Evolutionary conservation across 2,329 filamentous ascomycete species (phyloP), one percentile per base, ranked within the genome.

Genomic region (Onygenales sp.): DNA sequence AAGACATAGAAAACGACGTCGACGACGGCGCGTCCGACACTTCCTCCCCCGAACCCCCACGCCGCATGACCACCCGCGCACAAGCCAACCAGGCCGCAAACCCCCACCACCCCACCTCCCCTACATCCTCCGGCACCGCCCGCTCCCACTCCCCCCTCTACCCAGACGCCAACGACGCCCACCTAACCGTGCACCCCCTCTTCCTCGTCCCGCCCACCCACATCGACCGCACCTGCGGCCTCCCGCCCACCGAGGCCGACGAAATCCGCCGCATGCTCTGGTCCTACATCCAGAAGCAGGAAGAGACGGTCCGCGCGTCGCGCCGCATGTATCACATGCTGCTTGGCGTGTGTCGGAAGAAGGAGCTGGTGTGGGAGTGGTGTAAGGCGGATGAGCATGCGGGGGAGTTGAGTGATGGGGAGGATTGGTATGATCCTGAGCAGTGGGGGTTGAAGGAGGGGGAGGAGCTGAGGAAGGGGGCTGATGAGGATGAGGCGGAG

Each of bases 381-480:
- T 78, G 76, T 61, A 83, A 81, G 62, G 80, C 82, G 0, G 82
- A 84, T 61, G 82, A 72, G 5, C 82, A 85, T 64, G 68, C 83
- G 13, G 80, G 81, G 4, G 82, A 85, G 62, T 78, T 84, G 80
- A 83, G 79, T 51, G 82, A 85, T 60, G 82, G 82, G 2, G 82
- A 85, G 67, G 82, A 85, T 61, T 85, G 82, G 82, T 82, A 83
- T 58, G 82, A 85, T 61, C 70, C 74, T 17, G 78, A 81, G 52
- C 78, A 81, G 60, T 84, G 80, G 81, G 76, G 75, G 0, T 65
- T 85, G n/a, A 63, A 60, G 2, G 69, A 71, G 37, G 76, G 77
- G 1, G 77, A 79, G 43, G 76, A 79, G 54, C 63, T 84, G 51
- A 77, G 78, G 57, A 84, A 84, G 62, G 82, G 82, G 0, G 78